Evolutionary conservation across 2,329 filamentous ascomycete species (phyloP), one percentile per base, ranked within the genome.

Genomic region (Fusarium temperatum): DNA sequence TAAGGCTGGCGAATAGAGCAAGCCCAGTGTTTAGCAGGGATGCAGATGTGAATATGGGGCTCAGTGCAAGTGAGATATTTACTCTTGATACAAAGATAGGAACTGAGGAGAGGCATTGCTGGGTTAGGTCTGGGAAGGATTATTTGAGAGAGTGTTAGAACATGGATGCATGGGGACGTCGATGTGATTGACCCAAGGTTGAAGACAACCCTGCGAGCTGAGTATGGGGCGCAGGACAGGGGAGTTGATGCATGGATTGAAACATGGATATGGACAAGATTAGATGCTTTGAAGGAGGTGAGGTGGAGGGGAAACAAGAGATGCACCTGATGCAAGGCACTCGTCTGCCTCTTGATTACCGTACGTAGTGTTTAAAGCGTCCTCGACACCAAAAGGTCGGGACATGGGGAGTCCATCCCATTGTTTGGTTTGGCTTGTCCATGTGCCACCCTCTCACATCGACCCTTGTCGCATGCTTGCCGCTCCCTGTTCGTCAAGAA

Each of bases 131-230:
- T 60, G 55, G 48, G 66, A 59, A 72, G 42, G 68, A 58, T 73
- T 62, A 55, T 63, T 48, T 47, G 68, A 64, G 56, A 64, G 63
- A 60, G 66, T 39, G 68, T 50, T 72, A 48, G 68, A 72, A 36
- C 63, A 68, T 68, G 45, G 54, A 47, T 64, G 56, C 61, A 70
- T 54, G 55, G 66, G 51, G 54, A 59, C 67, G 51, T 66, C 58
- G 38, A 72, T 53, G 59, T 61, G 68, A 72, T 66, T 66, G 66
- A 73, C 63, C 74, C 75, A 73, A 68, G 63, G 61, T 73, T 67
- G 58, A 66, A 65, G 66, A 66, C 69, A 78, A 75, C 77, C 77
- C 79, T 78, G 79, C 71, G 66, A 80, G 79, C 79, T 80, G 79
- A 80, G 75, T 74, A 73, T 74, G 78, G 77, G 78, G 78, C 77